phyloP scores from a whole-genome alignment of 1,139 yeast species.

The Scheffersomyces titani region DNA sequence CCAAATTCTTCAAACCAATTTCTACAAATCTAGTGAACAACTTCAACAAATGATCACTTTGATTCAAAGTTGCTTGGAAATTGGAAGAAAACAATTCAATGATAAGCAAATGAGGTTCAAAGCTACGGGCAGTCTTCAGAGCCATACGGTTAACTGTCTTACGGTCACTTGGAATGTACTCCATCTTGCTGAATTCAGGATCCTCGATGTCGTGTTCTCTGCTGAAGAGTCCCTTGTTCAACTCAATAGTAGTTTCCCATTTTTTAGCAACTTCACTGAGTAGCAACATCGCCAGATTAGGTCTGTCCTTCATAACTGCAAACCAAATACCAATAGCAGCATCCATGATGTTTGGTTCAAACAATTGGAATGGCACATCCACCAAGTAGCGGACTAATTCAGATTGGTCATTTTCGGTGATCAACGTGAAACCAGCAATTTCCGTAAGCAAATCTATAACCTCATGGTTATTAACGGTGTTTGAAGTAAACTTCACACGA shows the following conservation, averaged over 20 bases:
- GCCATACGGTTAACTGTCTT: constrained; percentile 57
- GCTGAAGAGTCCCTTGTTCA: constrained; percentile 66
- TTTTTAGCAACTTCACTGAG: constrained; percentile 65
- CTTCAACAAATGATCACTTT: constrained; percentile 70
- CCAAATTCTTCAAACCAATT: constrained; percentile 57
- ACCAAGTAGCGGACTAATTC: constrained; percentile 61
- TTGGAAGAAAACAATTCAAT: constrained; percentile 74
- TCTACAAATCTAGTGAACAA: constrained; percentile 65
- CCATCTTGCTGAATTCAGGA: constrained; percentile 78
- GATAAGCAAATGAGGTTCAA: constrained; percentile 74
- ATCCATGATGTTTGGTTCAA: constrained; percentile 62
- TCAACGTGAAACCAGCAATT: constrained; percentile 49
- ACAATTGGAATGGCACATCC: constrained; percentile 67
- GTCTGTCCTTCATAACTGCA: constrained; percentile 68
- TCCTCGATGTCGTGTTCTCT: constrained; percentile 55
- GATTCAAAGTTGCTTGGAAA: constrained; percentile 77
- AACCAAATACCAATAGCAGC: constrained; percentile 80
- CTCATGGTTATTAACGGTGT: constrained; percentile 21
- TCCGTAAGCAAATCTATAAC: constrained; percentile 49
- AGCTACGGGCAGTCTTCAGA: constrained; percentile 44
- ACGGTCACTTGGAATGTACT: constrained; percentile 83
- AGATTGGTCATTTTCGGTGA: constrained; percentile 47
- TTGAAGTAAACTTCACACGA: constrained; percentile 3
- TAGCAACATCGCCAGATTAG: constrained; percentile 58
- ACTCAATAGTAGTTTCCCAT: constrained; percentile 70